phyloP scores from a whole-genome alignment of 2,329 filamentous ascomycete species.

The Venturia effusa region DNA sequence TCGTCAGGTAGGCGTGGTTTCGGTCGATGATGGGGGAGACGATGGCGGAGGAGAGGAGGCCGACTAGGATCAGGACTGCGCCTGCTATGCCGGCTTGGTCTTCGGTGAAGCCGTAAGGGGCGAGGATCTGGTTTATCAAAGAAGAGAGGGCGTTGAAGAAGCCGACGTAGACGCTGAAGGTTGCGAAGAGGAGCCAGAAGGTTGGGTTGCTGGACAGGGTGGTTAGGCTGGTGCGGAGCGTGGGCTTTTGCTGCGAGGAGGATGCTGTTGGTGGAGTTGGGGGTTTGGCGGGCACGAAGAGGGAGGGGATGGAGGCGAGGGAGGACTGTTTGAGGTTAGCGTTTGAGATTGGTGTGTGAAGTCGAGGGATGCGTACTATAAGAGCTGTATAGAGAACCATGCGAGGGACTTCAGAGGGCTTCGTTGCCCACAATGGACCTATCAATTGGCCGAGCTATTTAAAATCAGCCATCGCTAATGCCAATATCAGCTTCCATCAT shows the following conservation, averaged over 20 bases:
- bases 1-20: conserved; percentile 65
- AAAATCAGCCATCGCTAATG: conserved; percentile 2
- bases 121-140: conserved; percentile 80
- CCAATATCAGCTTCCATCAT: neutral
- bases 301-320: conserved; percentile 58
- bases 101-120: conserved; percentile 74
- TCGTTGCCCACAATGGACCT: conserved; percentile 62
- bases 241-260: conserved; percentile 40
- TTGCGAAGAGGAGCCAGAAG: conserved; percentile 69
- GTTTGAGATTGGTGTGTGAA: neutral
- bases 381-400: conserved; percentile 80
- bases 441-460: conserved; percentile 61
- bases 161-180: conserved; percentile 78
- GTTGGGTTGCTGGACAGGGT: conserved; percentile 46
- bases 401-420: conserved; percentile 55
- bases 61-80: conserved; percentile 79
- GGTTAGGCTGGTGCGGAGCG: conserved; percentile 44
- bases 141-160: conserved; percentile 90
- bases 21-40: conserved; percentile 74
- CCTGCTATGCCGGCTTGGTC: conserved; percentile 77
- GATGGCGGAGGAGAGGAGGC: conserved; percentile 66
- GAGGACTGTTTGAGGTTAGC: conserved; percentile 38
- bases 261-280: conserved; percentile 68
- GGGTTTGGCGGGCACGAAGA: conserved; percentile 68
- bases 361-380: conserved; percentile 49